Conservation (phyloP, 495 filamentous ascomycete species). For the Amorphotheca resinae region DNA sequence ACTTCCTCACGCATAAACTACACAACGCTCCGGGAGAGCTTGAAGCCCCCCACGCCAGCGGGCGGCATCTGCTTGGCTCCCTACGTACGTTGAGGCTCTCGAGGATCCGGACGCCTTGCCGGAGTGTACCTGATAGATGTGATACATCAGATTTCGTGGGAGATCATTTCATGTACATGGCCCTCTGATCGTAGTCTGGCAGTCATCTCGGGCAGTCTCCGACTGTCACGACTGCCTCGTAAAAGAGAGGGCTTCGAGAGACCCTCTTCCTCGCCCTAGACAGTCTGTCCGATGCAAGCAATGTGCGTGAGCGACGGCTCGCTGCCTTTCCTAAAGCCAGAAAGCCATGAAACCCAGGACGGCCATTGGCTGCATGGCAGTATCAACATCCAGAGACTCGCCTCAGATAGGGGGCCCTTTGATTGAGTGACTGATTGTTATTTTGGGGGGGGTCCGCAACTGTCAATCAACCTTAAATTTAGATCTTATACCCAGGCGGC, state of each 20-base stretch:
- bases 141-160: constrained; percentile 5
- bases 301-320: neutral
- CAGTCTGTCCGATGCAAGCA: neutral
- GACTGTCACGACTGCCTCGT: no score
- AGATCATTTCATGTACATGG: no score
- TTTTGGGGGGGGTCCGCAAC: neutral
- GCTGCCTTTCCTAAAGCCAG: neutral
- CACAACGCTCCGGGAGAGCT: no score
- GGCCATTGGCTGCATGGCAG: neutral
- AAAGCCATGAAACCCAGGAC: no score
- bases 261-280: no score
- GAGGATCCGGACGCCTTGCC: constrained; percentile 3
- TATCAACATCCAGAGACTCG: neutral
- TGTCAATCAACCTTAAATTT: neutral
- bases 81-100: constrained; percentile 2
- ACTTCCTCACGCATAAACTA: no score
- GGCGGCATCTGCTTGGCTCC: neutral
- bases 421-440: no score
- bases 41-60: neutral
- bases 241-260: no score
- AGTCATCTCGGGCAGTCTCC: no score
- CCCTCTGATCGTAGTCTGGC: no score
- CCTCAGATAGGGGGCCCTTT: neutral
- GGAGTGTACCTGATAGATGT: constrained; percentile 4
- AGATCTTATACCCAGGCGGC: neutral